Base-by-base conservation (phyloP, 2,329 filamentous ascomycete genomes). In the Lachnellula cervina region DNA sequence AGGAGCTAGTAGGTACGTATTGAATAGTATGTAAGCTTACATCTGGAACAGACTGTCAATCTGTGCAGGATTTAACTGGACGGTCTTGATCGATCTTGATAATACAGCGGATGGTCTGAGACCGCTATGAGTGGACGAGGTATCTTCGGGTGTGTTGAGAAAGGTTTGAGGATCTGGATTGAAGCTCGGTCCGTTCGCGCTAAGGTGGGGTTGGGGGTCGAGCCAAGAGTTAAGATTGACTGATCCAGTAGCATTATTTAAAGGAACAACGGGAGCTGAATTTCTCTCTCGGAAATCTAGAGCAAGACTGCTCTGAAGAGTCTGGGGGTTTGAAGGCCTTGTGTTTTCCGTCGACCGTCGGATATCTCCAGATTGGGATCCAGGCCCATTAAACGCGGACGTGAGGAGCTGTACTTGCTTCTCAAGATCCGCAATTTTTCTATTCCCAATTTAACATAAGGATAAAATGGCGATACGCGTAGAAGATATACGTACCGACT, bases 351-450 rank as follows among this genome's bases (percentile, higher is more conserved):
- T 32, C 9, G 28, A 32, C 4, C 28, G 9, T 32, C 28, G 28
- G 9, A 11, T 13, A 32, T 32, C 28, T 8, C 25, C 38, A 19
- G 38, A 5, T 8, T 42, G 38, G 16, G 38, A 19, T 42, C 8
- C 17, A 19, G 38, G 6, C 16, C 45, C 21, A 32, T 28, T 51
- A 38, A 49, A 49, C 9, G 49, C 55, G 40, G 51, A 37, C 40
- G 50, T 37, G 50, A 51, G 21, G 43, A 37, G 32, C 23, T 58
- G 49, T 1, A 60, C 58, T 49, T 59, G 58, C 32, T 58, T 57
- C 38, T 59, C 52, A 1, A 57, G 51, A 34, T 55, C 58, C 3
- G 49, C 52, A 34, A 60, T 58, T 44, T 58, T 58, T 14, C 56
- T 58, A 49, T 17, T n/a, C 16, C 11, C 9, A 42, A 32, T 32